Base-by-base conservation (phyloP, 805 yeast genomes). In the Ogataea ganodermae region DNA sequence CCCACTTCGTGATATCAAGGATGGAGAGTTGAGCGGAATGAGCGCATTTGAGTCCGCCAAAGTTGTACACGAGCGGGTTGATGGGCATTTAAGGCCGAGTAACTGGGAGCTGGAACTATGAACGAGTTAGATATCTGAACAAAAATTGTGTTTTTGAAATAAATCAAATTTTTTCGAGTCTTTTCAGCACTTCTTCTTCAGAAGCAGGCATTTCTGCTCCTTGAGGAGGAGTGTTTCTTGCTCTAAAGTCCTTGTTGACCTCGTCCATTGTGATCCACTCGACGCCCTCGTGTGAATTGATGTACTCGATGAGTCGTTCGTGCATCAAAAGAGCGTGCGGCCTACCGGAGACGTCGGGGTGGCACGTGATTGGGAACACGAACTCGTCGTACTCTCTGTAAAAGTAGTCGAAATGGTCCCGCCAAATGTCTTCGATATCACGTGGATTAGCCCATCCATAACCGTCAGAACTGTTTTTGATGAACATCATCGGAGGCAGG, bases 251-350 rank as follows among this genome's bases (percentile, higher is more conserved):
- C 36, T 62, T 61, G 27, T 59, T 51, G 40, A 68, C 63, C 43
- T 67, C 59, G 36, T 61, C 69, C 71, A 68, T 67, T n/a, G 72
- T 68, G 32, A 65, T 62, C 72, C 72, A 68, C 47, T 67, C 71
- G 22, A 68, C 70, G 18, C 72, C 72, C 28, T 67, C 72, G 48
- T 68, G 71, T 24, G 52, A 53, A 55, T 68, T 68, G 51, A 68
- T 65, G 46, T 59, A 61, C 42, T 67, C 71, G 43, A 68, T 68
- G 31, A 68, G 37, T 35, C 71, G 49, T 46, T 68, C 71, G 51
- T 68, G 72, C 71, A 68, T 67, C 47, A 66, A 42, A 14, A 65
- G 18, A 6, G 52, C 70, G 50, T 68, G 72, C 5, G 72, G 70
- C 27, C 70, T 52, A 14, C 72, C 72, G 24, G 69, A 62, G 17